Evolutionary conservation across 1,284 basidiomycete species (phyloP).

Genomic region (Calocybe gambosa): DNA sequence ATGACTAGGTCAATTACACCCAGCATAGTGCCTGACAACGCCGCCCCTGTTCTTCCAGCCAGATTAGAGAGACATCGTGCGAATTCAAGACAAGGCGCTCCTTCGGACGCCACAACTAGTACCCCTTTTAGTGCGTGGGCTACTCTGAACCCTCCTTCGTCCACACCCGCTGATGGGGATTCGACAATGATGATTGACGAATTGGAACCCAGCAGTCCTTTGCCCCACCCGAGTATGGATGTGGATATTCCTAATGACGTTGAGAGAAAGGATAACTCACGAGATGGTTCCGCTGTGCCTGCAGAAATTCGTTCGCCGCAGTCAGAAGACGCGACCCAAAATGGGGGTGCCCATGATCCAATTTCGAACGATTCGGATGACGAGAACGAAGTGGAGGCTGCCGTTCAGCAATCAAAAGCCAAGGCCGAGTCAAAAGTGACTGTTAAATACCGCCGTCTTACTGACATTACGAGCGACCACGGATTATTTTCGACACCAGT

Average conservation of each 20-base stretch:
- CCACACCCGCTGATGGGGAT: slow-evolving; percentile 20
- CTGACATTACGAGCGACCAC: slow-evolving; percentile 44
- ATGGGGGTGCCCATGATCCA: slow-evolving; percentile 6
- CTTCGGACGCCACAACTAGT: slow-evolving; percentile 8
- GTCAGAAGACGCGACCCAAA: slow-evolving; percentile 19
- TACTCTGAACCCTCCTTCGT: slow-evolving; percentile 19
- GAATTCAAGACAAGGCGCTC: neutral
- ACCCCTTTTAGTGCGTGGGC: slow-evolving; percentile 21
- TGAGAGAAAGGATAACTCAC: slow-evolving; percentile 1
- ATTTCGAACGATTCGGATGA: slow-evolving; percentile 31
- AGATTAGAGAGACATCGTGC: slow-evolving; percentile 7
- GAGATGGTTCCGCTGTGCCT: slow-evolving; percentile 24
- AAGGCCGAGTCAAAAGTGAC: slow-evolving; percentile 17
- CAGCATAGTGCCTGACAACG: slow-evolving; percentile 7
- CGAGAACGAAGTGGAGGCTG: slow-evolving; percentile 25
- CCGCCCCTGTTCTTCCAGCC: slow-evolving; percentile 6
- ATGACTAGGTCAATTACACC: slow-evolving; percentile 14
- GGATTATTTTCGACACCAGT: slow-evolving; percentile 30
- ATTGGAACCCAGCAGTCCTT: slow-evolving; percentile 23
- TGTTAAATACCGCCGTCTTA: slow-evolving; percentile 39
- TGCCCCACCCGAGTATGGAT: slow-evolving; percentile 6
- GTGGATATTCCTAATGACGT: slow-evolving; percentile 1
- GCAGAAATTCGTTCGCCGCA: slow-evolving; percentile 41
- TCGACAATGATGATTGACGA: slow-evolving; percentile 25
- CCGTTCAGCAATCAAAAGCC: slow-evolving; percentile 18